These are phyloP conservation scores for Papilionanthe hybrid DNA, from an alignment of 116 monocot genomes.

Conservation along the genomic window DNA sequence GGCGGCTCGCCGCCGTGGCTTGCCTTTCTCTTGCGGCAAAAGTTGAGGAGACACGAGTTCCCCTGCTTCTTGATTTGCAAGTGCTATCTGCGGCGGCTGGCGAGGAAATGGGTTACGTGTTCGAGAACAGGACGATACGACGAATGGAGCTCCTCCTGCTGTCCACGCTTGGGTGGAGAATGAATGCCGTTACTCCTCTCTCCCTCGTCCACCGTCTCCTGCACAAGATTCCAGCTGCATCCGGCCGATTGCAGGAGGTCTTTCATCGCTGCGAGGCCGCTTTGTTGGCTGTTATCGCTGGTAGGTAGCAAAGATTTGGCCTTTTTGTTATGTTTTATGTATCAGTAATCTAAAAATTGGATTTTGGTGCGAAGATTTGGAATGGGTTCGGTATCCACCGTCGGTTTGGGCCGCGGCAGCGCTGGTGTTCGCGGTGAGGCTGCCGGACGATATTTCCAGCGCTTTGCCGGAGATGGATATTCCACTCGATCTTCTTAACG, in stretches of 20 bases:
- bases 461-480: background rate
- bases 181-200: conserved; percentile 59
- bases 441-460: background rate
- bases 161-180: conserved; percentile 57
- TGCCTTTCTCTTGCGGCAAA: conserved; percentile 82
- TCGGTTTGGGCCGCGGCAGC: conserved; percentile 56
- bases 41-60: conserved; percentile 71
- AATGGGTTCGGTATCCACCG: conserved; percentile 46
- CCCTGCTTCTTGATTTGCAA: conserved; percentile 70
- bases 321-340: conserved; percentile 1
- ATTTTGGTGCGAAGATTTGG: conserved; percentile 34
- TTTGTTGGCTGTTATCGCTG: conserved; percentile 31
- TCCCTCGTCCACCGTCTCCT: conserved; percentile 39
- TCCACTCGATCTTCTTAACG: conserved; percentile 21
- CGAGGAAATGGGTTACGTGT: conserved; percentile 24
- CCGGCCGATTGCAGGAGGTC: conserved; percentile 6
- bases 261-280: conserved; percentile 21
- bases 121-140: conserved; percentile 65
- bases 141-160: conserved; percentile 81
- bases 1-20: conserved; percentile 63
- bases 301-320: conserved; percentile 14
- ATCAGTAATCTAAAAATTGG: background rate
- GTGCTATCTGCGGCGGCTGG: background rate
- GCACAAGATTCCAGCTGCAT: background rate
- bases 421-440: conserved; percentile 21